phyloP scores from a whole-genome alignment of 331 rosid genomes.

The Quercus tomentella region DNA sequence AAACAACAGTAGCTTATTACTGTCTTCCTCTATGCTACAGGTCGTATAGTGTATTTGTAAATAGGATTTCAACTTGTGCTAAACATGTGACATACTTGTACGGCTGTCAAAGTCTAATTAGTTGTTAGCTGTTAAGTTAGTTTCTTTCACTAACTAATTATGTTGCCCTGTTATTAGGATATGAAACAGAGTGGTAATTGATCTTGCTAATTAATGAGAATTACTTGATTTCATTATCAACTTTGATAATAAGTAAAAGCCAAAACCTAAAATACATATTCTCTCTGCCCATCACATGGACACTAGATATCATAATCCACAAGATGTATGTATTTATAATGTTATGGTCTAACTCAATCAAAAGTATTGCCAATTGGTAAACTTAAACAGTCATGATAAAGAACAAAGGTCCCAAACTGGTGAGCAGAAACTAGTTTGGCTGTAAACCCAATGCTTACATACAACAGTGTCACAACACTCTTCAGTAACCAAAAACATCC shows the following conservation, averaged over 20 bases:
- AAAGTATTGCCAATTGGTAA: not conserved
- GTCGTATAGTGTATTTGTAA: no score
- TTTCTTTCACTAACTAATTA: no score
- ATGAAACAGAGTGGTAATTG: no score
- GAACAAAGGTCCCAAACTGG: not conserved
- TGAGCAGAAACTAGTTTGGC: not conserved
- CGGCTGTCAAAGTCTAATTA: no score
- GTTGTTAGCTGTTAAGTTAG: no score
- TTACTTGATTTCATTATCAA: not conserved
- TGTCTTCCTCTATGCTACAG: no score
- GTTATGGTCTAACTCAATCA: not conserved
- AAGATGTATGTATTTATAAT: not conserved
- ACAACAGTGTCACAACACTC: not conserved
- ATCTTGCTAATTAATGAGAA: no score
- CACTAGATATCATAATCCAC: conserved; percentile 13
- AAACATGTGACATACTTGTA: no score
- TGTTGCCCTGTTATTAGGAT: no score
- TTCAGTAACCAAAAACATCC: not conserved
- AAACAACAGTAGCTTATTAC: no score
- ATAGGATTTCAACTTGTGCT: no score
- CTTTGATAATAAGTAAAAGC: not conserved
- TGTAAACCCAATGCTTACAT: not conserved
- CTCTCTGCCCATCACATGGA: not conserved
- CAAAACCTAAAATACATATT: conserved; percentile 2
- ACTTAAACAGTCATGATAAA: not conserved